Percentiles rank a stretch among this genome's conserved stretches.
These are phyloP conservation scores for Dichotomopilus funicola DNA, from an alignment of 2,329 filamentous ascomycete genomes.

Conservation along the genomic window DNA sequence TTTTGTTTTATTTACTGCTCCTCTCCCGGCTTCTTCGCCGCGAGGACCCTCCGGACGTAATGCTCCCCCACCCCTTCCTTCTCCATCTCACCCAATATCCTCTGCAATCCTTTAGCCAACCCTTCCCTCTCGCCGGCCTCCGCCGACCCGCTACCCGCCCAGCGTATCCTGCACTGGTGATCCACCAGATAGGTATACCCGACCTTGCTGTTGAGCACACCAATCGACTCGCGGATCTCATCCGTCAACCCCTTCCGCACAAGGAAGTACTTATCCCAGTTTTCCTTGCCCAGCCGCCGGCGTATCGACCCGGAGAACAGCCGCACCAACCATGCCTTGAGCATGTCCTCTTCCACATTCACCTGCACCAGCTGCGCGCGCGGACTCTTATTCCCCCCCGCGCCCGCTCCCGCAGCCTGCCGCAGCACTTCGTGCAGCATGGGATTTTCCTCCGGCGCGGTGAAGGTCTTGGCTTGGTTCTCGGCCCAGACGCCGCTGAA, in stretches of 20 bases:
- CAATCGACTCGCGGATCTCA: constrained; percentile 56
- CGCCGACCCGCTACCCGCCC: constrained; percentile 76
- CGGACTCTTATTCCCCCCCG: too few relatives aligned
- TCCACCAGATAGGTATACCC: constrained; percentile 93
- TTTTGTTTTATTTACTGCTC: constrained; percentile 2
- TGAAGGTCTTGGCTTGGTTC: constrained; percentile 68
- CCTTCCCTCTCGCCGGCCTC: constrained; percentile 60
- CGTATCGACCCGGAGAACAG: constrained; percentile 51
- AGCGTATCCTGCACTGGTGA: constrained; percentile 78
- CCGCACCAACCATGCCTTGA: constrained; percentile 56
- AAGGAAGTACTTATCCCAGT: constrained; percentile 57
- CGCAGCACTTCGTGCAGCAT: constrained; percentile 57
- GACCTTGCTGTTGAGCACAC: constrained; percentile 80
- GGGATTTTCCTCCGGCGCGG: constrained; percentile 58
- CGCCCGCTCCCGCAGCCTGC: constrained; percentile 32
- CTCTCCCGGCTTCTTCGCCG: constrained; percentile 5
- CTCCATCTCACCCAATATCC: constrained; percentile 54
- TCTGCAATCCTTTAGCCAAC: constrained; percentile 57
- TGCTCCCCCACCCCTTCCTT: constrained; percentile 25
- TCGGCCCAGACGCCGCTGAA: constrained; percentile 85
- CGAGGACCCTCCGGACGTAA: constrained; percentile 11
- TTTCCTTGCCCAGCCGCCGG: constrained; percentile 41
- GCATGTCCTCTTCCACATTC: constrained; percentile 76
- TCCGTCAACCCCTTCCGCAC: constrained; percentile 53
- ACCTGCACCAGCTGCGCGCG: constrained; percentile 72